Conservation (phyloP, 2,329 filamentous ascomycete genomes). For the Pseudogymnoascus sp. region DNA sequence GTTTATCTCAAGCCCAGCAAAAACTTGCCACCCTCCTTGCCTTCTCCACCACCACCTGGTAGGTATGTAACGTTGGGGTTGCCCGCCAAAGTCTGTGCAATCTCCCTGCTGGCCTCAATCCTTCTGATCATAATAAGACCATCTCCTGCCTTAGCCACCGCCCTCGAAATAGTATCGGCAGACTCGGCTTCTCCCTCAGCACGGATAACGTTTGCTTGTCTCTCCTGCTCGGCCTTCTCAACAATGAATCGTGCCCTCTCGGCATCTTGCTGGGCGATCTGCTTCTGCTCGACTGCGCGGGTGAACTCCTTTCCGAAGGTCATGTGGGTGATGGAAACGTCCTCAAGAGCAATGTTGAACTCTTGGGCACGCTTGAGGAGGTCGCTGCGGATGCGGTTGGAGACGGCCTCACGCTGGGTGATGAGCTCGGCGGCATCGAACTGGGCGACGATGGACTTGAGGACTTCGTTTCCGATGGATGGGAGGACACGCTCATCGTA, state of each 20-base stretch:
- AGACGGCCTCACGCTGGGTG: slow-evolving; percentile 95
- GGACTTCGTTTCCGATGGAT: slow-evolving; percentile 97
- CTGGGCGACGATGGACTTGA: slow-evolving; percentile 96
- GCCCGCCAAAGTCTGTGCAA: slow-evolving; percentile 76
- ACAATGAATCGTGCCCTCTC: slow-evolving; percentile 97
- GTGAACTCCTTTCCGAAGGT: slow-evolving; percentile 99
- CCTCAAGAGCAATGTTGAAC: slow-evolving; percentile 98
- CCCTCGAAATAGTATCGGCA: slow-evolving; percentile 89
- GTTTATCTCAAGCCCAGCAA: slow-evolving; percentile 53
- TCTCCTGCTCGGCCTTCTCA: slow-evolving; percentile 96
- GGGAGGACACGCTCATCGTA: slow-evolving; percentile 98
- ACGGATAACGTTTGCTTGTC: slow-evolving; percentile 95
- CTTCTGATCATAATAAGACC: slow-evolving; percentile 91
- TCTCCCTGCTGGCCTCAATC: slow-evolving; percentile 94
- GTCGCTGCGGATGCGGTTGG: slow-evolving; percentile 85
- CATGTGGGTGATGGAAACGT: slow-evolving; percentile 99
- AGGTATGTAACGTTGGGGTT: slow-evolving; percentile 97
- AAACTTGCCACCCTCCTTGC: slow-evolving; percentile 47
- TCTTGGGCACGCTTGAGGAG: slow-evolving; percentile 86
- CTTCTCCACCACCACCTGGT: slow-evolving; percentile 64
- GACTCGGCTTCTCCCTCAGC: slow-evolving; percentile 97
- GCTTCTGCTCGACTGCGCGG: slow-evolving; percentile 97
- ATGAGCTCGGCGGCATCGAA: slow-evolving; percentile 98
- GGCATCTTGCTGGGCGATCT: slow-evolving; percentile 98
- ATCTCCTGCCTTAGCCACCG: slow-evolving; percentile 86